Evolutionary conservation across 371 early-diverging fungal genomes (phyloP), one percentile per base, ranked within the genome.

Genomic region (Batkoa obscura): DNA sequence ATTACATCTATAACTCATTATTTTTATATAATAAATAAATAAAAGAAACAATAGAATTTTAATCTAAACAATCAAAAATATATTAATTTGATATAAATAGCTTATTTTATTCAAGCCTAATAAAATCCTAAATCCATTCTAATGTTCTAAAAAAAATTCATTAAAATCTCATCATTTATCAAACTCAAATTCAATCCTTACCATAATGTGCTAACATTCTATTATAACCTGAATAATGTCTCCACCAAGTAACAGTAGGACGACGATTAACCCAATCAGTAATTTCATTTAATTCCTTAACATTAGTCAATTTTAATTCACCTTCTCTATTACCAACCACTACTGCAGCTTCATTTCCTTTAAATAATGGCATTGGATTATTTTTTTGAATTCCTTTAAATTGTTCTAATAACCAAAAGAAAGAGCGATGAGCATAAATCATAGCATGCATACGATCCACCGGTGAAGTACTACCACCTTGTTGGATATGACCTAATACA

Each of bases 401-500:
- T 32, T 75, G 71, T 32, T 68, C 48, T 60, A 75, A 76, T 56
- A 79, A 59, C 60, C 76, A 81, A 5, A 71, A 68, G 31, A 88
- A 64, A 31, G 79, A 70, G 43, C 76, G 71, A 37, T 86, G 79
- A 13, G 92, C 94, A 57, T 90, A 71, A 32, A 85, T 75, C 15
- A 84, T 85, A 8, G 94, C 94, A 36, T 91, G 81, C 58, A 94
- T 80, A 56, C 99, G 86, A 69, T 99, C 99, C 55, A 95, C 68
- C 3, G 99, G 98, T 9, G 87, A 83, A 6, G 99, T 95, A 13
- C 85, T 82, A 43, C 85, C 86, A 55, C 99, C 99, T 69, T 95
- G 95, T 69, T 98, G 98, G 55, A 97, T 72, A 62, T 97, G 94
- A 10, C 99, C 98, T 41, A 99, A 72, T 9, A 94, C 84, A 17